Conservation (phyloP, 306 rosid genomes). For the Vachellia collinsii region DNA sequence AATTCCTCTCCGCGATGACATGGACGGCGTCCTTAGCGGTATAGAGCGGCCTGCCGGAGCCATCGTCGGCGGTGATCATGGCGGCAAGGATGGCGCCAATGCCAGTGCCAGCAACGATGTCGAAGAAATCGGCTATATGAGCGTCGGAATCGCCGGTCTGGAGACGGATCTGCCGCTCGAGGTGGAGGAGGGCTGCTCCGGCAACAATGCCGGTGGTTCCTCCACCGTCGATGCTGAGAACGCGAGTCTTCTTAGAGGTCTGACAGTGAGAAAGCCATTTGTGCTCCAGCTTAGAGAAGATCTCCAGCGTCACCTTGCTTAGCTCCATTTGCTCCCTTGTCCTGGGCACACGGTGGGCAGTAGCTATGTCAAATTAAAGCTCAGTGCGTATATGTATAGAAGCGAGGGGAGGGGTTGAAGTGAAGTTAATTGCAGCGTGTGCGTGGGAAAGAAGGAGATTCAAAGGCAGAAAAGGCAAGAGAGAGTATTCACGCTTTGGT, state of each 20-base stretch:
- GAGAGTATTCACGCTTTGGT: constrained; percentile 52
- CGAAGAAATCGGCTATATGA: constrained; percentile 81
- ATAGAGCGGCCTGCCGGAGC: constrained; percentile 75
- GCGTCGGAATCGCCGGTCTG: constrained; percentile 76
- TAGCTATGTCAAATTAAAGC: neutral
- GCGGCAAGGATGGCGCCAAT: constrained; percentile 83
- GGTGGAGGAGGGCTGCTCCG: constrained; percentile 70
- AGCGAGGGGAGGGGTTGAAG: neutral
- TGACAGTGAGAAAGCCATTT: constrained; percentile 92
- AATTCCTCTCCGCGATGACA: constrained; percentile 41
- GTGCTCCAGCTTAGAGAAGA: constrained; percentile 88
- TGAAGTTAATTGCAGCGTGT: neutral
- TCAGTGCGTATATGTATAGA: neutral
- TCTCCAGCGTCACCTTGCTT: constrained; percentile 80
- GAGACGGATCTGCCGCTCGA: constrained; percentile 96
- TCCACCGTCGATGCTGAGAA: constrained; percentile 96
- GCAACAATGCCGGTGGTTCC: constrained; percentile 82
- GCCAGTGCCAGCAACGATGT: constrained; percentile 85
- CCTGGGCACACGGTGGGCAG: neutral
- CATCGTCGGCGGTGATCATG: constrained; percentile 71
- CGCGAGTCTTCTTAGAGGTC: constrained; percentile 66
- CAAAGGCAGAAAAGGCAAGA: constrained; percentile 21
- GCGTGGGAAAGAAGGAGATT: neutral
- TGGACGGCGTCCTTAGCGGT: constrained; percentile 72
- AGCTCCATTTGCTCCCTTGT: constrained; percentile 57